These are phyloP conservation scores for Pleurotus salmoneostramineus DNA, from an alignment of 768 basidiomycete genomes.

Conservation along the genomic window DNA sequence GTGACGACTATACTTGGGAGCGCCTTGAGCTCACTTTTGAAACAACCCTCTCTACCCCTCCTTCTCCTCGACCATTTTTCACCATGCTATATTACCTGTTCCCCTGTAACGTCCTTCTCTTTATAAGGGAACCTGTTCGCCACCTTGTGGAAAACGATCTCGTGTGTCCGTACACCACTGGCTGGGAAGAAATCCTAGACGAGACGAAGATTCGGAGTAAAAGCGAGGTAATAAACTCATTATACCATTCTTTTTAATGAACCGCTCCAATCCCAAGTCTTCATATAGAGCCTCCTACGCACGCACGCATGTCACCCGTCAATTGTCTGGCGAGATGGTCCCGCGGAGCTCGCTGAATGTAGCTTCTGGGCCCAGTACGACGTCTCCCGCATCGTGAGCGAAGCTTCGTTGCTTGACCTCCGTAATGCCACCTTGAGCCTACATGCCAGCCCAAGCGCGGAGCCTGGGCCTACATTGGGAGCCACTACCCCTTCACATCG, in stretches of 20 bases:
- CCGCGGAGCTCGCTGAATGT: conserved; percentile 56
- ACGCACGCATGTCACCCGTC: conserved; percentile 72
- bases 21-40: conserved; percentile 61
- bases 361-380: conserved; percentile 68
- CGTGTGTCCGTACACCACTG: conserved; percentile 58
- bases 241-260: neutral
- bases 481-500: neutral
- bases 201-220: conserved; percentile 65
- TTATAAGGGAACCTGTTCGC: conserved; percentile 62
- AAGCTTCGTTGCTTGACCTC: conserved; percentile 66
- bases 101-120: conserved; percentile 83
- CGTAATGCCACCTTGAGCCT: conserved; percentile 52
- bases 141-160: conserved; percentile 54
- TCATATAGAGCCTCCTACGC: conserved; percentile 57
- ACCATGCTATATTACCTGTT: conserved; percentile 85
- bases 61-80: conserved; percentile 66
- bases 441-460: conserved; percentile 14
- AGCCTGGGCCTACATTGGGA: neutral
- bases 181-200: conserved; percentile 70
- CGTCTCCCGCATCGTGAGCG: conserved; percentile 58
- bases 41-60: conserved; percentile 45
- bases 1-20: conserved; percentile 64
- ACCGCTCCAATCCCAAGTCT: neutral
- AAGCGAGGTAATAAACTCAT: conserved; percentile 54
- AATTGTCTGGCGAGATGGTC: conserved; percentile 62